Evolutionary conservation across 1,139 yeast genomes (phyloP), one percentile per base, ranked within the genome.

Genomic region (Pneumocystis canis): DNA sequence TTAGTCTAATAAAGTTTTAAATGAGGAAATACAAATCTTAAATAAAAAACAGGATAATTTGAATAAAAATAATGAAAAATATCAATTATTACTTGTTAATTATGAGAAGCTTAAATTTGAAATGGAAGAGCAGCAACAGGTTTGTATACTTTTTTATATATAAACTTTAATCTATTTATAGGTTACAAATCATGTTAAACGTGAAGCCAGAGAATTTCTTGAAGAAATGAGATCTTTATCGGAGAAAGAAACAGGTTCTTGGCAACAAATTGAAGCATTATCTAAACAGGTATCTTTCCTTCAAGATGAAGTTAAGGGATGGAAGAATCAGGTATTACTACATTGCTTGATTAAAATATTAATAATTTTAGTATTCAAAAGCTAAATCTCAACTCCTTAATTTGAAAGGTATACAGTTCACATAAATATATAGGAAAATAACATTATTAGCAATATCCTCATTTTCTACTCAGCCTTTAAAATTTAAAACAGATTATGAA

Each of bases 181-280:
- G 54, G 54, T 76, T 14, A 75, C 78, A 0, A 76, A 75, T 32
- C 75, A 75, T 65, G 78, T 77, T 30, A 71, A 77, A n/a, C 67
- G 69, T 3, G 79, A 77, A 65, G 79, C 79, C 1, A 69, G 73
- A 7, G 71, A 68, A n/a, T 74, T 76, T 64, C 68, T 77, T 57
- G 69, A 68, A 18, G 79, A 77, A 63, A 75, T 77, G 78, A 69
- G 76, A 31, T 67, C 70, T 0, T 70, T 76, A 53, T 73, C 78
- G 3, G 72, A 72, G 61, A 67, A 68, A 56, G 74, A 73, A 53
- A 47, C 63, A 28, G 65, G 64, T 39, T 62, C 69, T 11, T 65
- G 65, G 65, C 68, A 66, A 60, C 66, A 69, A 56, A 68, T 71
- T 18, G 72, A 70, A 40, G 67, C 66, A 14, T 65, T 72, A 41